Evolutionary conservation across 1,139 yeast genomes (phyloP), one percentile per base, ranked within the genome.

Genomic region (Blastobotrys indianensis): DNA sequence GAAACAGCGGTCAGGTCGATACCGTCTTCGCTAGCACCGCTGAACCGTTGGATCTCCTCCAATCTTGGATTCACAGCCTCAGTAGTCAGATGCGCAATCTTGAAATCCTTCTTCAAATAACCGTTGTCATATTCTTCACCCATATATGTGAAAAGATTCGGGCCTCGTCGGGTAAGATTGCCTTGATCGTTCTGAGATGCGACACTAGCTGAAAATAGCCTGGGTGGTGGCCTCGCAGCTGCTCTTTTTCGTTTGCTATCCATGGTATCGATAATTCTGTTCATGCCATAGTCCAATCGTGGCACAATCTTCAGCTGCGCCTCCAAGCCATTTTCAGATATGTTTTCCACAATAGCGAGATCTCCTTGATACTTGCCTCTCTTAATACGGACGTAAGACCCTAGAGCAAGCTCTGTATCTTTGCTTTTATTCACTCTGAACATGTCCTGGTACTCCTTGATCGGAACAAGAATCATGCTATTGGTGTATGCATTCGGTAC

Each of bases 311-410:
- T 87, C 59, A 95, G 79, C 60, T 94, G 78, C 20, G 88, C 97
- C 63, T 90, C 97, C 55, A 94, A 75, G 45, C 96, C 97, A 62
- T 87, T 90, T 62, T 92, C 97, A 47, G 95, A 85, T 54, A 94
- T 76, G 61, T 90, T 88, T 59, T 88, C 96, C 47, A 92, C 95
- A 47, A 87, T 78, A 16, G 97, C 98, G 54, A 92, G 74, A 65
- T 92, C 98, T 35, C 94, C 94, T 61, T 85, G 86, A 65, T 90
- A 90, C 61, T 84, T 84, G 53, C 98, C 97, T 54, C 95, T 77
- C 59, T 85, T 83, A 54, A 92, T 77, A 56, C 98, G 77, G 37
- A 92, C 94, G 63, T 90, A 92, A 30, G 90, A 80, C 15, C 98
- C 98, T 4, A 95, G 97, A 33, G 82, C 82, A 33, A 92, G 71